These are phyloP conservation scores for Hymenoscyphus repandus DNA, from an alignment of 2,329 filamentous ascomycete genomes.

Conservation along the genomic window DNA sequence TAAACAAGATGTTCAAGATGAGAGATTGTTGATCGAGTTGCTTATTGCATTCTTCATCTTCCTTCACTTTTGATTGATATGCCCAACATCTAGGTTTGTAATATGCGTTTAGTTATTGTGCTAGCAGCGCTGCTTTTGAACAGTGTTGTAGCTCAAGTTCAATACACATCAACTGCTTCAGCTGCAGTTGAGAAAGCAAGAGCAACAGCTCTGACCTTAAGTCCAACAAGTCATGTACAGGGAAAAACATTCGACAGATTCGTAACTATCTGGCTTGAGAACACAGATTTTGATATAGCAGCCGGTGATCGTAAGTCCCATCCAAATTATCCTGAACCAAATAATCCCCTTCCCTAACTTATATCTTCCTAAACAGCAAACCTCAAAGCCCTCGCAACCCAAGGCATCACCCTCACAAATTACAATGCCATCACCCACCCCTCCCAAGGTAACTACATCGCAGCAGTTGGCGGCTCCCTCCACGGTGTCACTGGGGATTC, in stretches of 20 bases:
- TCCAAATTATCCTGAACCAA: background rate
- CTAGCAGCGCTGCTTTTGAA: background rate
- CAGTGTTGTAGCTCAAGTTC: conserved; percentile 31
- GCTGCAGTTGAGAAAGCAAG: conserved; percentile 27
- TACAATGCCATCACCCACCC: conserved; percentile 64
- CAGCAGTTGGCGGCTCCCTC: conserved; percentile 59
- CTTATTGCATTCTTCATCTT: too few species aligned
- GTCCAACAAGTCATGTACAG: conserved; percentile 57
- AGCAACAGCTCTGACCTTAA: conserved; percentile 55
- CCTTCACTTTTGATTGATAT: too few species aligned
- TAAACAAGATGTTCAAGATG: background rate
- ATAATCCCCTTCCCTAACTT: background rate
- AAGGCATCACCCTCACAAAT: conserved; percentile 57
- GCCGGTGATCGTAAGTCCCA: conserved; percentile 50
- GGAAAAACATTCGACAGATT: conserved; percentile 70
- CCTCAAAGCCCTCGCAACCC: conserved; percentile 48
- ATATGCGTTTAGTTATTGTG: background rate
- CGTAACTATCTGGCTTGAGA: conserved; percentile 70
- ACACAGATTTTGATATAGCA: conserved; percentile 63
- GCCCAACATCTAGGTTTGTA: background rate
- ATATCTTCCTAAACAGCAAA: conserved; percentile 33
- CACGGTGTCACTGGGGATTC: conserved; percentile 66
- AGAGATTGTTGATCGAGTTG: too few species aligned
- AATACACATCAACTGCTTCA: conserved; percentile 17
- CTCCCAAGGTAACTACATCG: conserved; percentile 71